Evolutionary conservation across 2,329 filamentous ascomycete species (phyloP), one percentile per base, ranked within the genome.

Genomic region (Verticillium isaacii): DNA sequence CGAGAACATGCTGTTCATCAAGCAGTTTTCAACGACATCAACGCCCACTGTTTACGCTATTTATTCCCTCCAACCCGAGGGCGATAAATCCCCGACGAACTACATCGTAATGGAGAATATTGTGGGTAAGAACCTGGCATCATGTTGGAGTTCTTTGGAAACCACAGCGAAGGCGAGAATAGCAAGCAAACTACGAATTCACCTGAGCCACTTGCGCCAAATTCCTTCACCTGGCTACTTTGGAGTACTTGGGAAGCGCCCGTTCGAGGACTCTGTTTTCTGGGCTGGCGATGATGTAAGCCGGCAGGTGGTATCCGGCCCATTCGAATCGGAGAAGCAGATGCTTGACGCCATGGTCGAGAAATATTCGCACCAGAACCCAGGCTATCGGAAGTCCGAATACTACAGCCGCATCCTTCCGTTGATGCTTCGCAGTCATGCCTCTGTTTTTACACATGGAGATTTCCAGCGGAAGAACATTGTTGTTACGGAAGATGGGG

Each of bases 11-110:
- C 61, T 72, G 2, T 75, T 72, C 64, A 66, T 72, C 23, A 59
- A 62, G 32, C 60, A 66, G 37, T 57, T 61, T 11, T 70, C 69
- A 17, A 65, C 58, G 37, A 60, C 74, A 19, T n/a, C n/a, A n/a
- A 65, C 74, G n/a, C 72, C 72, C 19, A 64, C 61, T 11, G 70
- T 75, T 25, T 75, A 69, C 60, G 71, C 73, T 9, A 64, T 74
- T 57, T 73, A 70, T 61, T 60, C 62, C 17, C 61, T 68, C n/a
- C n/a, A 25, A 50, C 7, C 45, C 11, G 19, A 56, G n/a, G 54
- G 36, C 11, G 14, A 19, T 9, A 17, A 54, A 15, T 8, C 17
- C 11, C 54, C 39, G 11, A 36, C 15, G 1, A 56, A 56, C n/a
- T 56, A 56, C 39, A 52, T 59, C 25, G 25, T 59, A 6, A 59